phyloP scores from a whole-genome alignment of 2,329 filamentous ascomycete genomes.

The Mycosphaerelloides madeirae region DNA sequence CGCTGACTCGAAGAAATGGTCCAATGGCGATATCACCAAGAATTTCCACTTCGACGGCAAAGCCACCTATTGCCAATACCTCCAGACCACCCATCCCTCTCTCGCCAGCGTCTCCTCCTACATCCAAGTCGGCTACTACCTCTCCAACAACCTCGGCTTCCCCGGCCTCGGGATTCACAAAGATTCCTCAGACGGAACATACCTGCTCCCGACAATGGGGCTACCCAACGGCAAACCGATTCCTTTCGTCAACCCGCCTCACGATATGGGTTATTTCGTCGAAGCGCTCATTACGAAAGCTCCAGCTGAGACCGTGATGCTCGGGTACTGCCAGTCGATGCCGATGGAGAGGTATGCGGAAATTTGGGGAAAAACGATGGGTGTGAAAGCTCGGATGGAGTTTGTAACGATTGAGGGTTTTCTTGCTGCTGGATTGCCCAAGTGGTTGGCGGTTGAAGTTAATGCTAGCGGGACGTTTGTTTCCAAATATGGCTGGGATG shows the following conservation, averaged over 20 bases:
- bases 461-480: slow-evolving; percentile 15
- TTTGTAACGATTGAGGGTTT: background rate
- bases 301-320: slow-evolving; percentile 25
- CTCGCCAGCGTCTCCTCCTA: slow-evolving; percentile 27
- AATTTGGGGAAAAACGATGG: slow-evolving; percentile 24
- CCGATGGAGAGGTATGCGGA: slow-evolving; percentile 24
- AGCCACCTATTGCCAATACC: slow-evolving; percentile 25
- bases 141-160: slow-evolving; percentile 27
- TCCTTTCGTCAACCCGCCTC: slow-evolving; percentile 14
- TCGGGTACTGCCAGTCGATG: slow-evolving; percentile 23
- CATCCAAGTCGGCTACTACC: slow-evolving; percentile 34
- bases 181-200: slow-evolving; percentile 15
- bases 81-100: slow-evolving; percentile 16
- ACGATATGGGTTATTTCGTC: slow-evolving; percentile 21
- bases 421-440: slow-evolving; percentile 6
- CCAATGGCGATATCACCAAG: slow-evolving; percentile 39
- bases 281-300: slow-evolving; percentile 23
- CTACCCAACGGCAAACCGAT: slow-evolving; percentile 1
- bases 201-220: slow-evolving; percentile 13
- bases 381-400: slow-evolving; percentile 21
- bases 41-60: slow-evolving; percentile 36
- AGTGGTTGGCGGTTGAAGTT: slow-evolving; percentile 18
- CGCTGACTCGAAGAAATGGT: slow-evolving; percentile 34
- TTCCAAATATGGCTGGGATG: slow-evolving; percentile 19
- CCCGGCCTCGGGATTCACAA: slow-evolving; percentile 14